Evolutionary conservation across 169 alveolate species (phyloP).

Genomic region (Cryptosporidium tyzzeri): DNA sequence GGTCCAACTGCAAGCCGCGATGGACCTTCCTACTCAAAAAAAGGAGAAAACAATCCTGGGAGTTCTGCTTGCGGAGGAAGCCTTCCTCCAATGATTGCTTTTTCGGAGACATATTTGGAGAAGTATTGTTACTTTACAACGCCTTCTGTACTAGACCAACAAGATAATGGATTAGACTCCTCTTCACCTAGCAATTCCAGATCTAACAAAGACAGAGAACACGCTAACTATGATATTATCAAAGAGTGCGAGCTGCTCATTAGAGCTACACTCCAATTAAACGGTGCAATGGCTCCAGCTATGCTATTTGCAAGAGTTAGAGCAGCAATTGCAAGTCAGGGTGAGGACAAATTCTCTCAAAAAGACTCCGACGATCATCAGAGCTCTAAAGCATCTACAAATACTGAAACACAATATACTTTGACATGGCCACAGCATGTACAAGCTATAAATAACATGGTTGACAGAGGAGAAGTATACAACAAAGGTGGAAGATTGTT

Average conservation of each 20-base stretch:
- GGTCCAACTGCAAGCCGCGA: neutral
- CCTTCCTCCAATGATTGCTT: slow-evolving; percentile 47
- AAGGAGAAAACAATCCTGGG: neutral
- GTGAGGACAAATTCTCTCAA: neutral
- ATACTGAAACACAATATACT: neutral
- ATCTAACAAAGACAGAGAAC: neutral
- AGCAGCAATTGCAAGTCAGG: slow-evolving; percentile 49
- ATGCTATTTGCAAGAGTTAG: slow-evolving; percentile 64
- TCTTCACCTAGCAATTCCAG: neutral
- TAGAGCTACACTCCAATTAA: slow-evolving; percentile 53
- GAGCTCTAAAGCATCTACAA: neutral
- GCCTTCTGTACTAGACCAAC: slow-evolving; percentile 13
- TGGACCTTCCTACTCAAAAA: neutral
- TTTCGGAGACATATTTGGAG: slow-evolving; percentile 36
- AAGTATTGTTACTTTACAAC: slow-evolving; percentile 44
- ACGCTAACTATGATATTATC: slow-evolving; percentile 24
- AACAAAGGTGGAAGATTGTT: slow-evolving; percentile 70
- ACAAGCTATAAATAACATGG: slow-evolving; percentile 72
- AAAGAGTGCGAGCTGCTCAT: slow-evolving; percentile 62
- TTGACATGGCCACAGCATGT: slow-evolving; percentile 70
- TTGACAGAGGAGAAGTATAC: slow-evolving; percentile 62
- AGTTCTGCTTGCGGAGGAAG: neutral
- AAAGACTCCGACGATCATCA: neutral
- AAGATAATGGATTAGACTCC: neutral
- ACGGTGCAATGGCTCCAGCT: slow-evolving; percentile 77